These are phyloP conservation scores for Oehlia diaphana DNA, from an alignment of 192 early-diverging fungal species.

Conservation along the genomic window DNA sequence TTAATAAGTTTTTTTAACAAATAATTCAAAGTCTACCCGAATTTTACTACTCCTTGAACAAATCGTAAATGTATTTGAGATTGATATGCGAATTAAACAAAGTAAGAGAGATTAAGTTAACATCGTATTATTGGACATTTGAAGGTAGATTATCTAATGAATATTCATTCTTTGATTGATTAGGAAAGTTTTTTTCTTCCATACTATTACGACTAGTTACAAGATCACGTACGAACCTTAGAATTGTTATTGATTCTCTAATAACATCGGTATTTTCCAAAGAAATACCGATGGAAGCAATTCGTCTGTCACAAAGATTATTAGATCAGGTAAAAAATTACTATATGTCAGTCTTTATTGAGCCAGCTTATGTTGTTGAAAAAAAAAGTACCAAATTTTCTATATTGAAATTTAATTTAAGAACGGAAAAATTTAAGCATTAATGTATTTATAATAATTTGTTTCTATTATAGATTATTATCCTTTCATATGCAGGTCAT, in stretches of 20 bases:
- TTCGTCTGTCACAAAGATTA: constrained; percentile 7
- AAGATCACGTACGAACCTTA: constrained; percentile 12
- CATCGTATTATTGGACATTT: too few relatives aligned
- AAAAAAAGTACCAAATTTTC: too few relatives aligned
- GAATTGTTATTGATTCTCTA: constrained; percentile 6
- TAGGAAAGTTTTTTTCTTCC: too few relatives aligned
- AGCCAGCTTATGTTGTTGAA: too few relatives aligned
- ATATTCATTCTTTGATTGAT: too few relatives aligned
- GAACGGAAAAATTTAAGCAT: too few relatives aligned
- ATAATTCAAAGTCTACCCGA: neutral
- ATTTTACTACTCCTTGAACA: neutral
- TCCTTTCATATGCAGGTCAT: constrained; percentile 21
- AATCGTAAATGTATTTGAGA: neutral
- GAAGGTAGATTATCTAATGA: too few relatives aligned
- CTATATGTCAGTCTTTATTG: neutral
- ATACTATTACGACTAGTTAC: too few relatives aligned
- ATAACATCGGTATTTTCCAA: neutral
- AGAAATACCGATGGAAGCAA: neutral
- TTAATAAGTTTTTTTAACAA: too few relatives aligned
- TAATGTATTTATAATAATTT: neutral
- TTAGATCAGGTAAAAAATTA: constrained; percentile 13
- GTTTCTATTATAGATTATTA: constrained; percentile 23
- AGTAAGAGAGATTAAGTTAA: too few relatives aligned
- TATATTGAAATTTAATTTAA: too few relatives aligned
- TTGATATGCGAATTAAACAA: too few relatives aligned